A percentile compares a stretch with the other conserved stretches of the same genome.
Conservation (phyloP, 768 basidiomycete species). For the Rhodotorula sphaerocarpa region DNA sequence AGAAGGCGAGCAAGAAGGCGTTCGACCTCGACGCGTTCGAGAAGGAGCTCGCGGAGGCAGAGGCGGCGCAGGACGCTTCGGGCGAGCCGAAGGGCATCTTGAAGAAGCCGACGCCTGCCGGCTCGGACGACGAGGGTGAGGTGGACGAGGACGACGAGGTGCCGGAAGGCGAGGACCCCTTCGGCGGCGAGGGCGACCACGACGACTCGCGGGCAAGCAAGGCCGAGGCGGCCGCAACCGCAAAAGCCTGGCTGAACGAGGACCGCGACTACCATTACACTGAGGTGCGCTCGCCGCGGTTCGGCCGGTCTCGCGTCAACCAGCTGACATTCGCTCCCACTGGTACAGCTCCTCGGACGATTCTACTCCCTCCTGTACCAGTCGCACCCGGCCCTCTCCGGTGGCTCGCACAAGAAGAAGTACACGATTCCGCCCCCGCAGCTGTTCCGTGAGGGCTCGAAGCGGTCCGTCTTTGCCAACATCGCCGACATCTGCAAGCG, state of each 20-base stretch:
- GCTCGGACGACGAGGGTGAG: constrained; percentile 37
- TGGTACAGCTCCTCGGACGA: constrained; percentile 69
- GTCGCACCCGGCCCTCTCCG: constrained; percentile 74
- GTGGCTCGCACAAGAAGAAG: constrained; percentile 65
- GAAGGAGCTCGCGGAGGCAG: constrained; percentile 72
- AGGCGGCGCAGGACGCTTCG: constrained; percentile 53
- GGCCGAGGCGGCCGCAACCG: constrained; percentile 67
- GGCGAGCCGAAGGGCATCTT: constrained; percentile 43
- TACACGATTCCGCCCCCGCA: constrained; percentile 96
- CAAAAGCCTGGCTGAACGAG: constrained; percentile 63
- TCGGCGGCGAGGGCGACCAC: constrained; percentile 23
- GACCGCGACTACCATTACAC: constrained; percentile 95
- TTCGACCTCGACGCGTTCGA: constrained; percentile 89
- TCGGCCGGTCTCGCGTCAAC: too few species aligned
- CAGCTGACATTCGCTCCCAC: too few species aligned
- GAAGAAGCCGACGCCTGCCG: constrained; percentile 52
- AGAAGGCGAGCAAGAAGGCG: constrained; percentile 62
- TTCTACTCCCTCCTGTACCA: constrained; percentile 86
- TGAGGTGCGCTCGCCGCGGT: too few species aligned
- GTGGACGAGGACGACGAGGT: constrained; percentile 34
- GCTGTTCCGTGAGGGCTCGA: constrained; percentile 89
- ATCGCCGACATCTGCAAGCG: constrained; percentile 94
- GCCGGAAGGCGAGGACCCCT: constrained; percentile 40
- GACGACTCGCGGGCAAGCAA: constrained; percentile 33
- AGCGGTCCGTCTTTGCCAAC: constrained; percentile 94